These are phyloP conservation scores for Gliomastix tumulicola DNA, from an alignment of 2,329 filamentous ascomycete genomes.

Conservation along the genomic window DNA sequence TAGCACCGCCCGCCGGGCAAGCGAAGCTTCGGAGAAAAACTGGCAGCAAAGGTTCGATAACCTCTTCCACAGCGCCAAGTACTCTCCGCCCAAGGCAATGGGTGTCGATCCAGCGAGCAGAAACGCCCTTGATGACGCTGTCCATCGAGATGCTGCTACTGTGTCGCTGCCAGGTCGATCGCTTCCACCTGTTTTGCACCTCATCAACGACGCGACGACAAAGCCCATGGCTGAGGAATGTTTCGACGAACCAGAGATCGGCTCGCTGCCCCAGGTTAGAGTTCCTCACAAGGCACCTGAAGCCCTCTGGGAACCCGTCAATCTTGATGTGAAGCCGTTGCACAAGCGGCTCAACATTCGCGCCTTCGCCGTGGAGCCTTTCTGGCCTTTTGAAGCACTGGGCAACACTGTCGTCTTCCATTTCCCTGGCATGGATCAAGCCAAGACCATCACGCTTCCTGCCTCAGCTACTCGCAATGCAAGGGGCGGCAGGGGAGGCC, in stretches of 20 bases:
- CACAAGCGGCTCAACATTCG: conserved; percentile 42
- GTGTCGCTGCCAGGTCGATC: conserved; percentile 55
- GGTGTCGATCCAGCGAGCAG: conserved; percentile 63
- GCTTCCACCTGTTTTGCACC: conserved; percentile 11
- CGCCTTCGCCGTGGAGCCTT: conserved; percentile 22
- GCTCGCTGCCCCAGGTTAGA: conserved; percentile 64
- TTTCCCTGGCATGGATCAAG: conserved; percentile 32
- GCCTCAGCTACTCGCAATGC: conserved; percentile 21
- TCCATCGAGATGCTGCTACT: conserved; percentile 47
- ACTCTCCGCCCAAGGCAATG: conserved; percentile 48
- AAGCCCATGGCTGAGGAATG: conserved; percentile 72
- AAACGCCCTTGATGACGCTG: conserved; percentile 53
- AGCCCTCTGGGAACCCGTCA: conserved; percentile 55
- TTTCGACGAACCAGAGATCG: conserved; percentile 76
- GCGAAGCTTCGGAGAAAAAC: conserved; percentile 28
- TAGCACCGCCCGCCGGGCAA: conserved; percentile 3
- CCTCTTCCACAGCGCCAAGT: conserved; percentile 63
- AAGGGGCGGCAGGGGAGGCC: conserved; percentile 17
- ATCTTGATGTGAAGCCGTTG: conserved; percentile 45
- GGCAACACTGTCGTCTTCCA: conserved; percentile 28
- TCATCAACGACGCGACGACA: conserved; percentile 41
- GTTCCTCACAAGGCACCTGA: conserved; percentile 58
- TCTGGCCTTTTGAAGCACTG: conserved; percentile 22
- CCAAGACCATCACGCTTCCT: conserved; percentile 29
- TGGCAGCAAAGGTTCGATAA: conserved; percentile 86